Evolutionary conservation across 2,329 filamentous ascomycete genomes (phyloP), one percentile per base, ranked within the genome.

Genomic region (Drechslerella coelobrocha): DNA sequence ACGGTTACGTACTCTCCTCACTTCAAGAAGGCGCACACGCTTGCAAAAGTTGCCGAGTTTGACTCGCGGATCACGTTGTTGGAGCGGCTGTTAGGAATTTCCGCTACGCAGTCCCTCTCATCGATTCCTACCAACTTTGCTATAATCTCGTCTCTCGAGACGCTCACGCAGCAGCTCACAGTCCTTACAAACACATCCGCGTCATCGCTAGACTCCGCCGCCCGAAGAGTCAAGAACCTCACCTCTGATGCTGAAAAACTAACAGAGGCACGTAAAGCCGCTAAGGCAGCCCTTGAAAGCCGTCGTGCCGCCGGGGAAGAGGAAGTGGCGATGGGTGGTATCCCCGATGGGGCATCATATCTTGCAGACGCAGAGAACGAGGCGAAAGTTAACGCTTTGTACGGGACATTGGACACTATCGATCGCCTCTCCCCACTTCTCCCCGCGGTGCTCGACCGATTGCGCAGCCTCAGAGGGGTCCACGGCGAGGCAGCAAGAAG

Each of bases 371-470:
- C 83, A 7, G 91, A 96, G 75, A 89, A 95, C 75, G 84, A 87
- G 41, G 84, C 90, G 57, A 96, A 96, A 78, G 89, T 99, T 78
- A 94, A 96, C 74, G 90, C 92, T 1, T 84, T 99, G 3, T 97
- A 97, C 79, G 89, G 90, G 0, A 90, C 91, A 2, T 82, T 99
- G 14, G 89, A 92, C 0, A 94, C 91, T 0, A 94, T 99, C 66
- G 92, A 96, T 79, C 89, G 84, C 62, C 83, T 99, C 6, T 85
- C 91, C 4, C 94, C 94, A 0, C 83, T 96, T 17, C 83, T 99
- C 2, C 93, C 94, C 0, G 86, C 91, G 3, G 83, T 97, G 8
- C 83, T 99, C 9, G 92, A 97, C 76, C 86, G 94, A 24, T 81
- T 99, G 54, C 85, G 92, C 65, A 95, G 91, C 7, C 82, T 99